Percentiles rank a stretch among this genome's conserved stretches.
These are phyloP conservation scores for Penicillium aurantiogriseum DNA, from an alignment of 2,329 filamentous ascomycete species.

Conservation along the genomic window DNA sequence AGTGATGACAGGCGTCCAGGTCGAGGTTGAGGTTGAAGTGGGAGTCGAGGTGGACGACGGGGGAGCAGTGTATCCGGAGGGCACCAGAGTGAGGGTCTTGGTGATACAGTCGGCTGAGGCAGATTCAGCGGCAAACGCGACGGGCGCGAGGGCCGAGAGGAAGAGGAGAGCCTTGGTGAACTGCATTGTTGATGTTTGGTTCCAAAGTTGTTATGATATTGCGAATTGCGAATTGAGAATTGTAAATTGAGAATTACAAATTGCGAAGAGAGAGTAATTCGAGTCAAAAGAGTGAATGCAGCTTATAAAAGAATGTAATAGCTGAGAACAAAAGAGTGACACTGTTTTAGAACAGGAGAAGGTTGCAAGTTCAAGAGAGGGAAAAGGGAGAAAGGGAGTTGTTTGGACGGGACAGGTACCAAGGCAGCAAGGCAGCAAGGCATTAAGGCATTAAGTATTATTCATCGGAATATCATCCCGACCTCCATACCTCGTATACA, in stretches of 20 bases:
- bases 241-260: background rate
- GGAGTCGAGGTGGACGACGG: constrained; percentile 23
- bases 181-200: constrained; percentile 29
- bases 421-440: background rate
- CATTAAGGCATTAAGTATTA: too few relatives aligned
- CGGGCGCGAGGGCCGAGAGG: constrained; percentile 29
- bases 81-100: constrained; percentile 30
- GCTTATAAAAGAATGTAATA: constrained; percentile 34
- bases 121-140: constrained; percentile 29
- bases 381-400: background rate
- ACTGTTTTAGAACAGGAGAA: constrained; percentile 22
- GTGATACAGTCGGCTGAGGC: constrained; percentile 21
- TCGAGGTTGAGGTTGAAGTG: constrained; percentile 10
- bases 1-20: constrained; percentile 12
- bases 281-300: constrained; percentile 33
- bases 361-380: background rate
- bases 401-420: background rate
- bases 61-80: constrained; percentile 22
- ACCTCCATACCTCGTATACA: too few relatives aligned
- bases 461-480: too few relatives aligned
- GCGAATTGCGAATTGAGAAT: background rate
- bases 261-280: background rate
- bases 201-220: background rate
- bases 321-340: constrained; percentile 29
- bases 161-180: constrained; percentile 36